Percentiles rank a stretch among this genome's conserved stretches.
These are phyloP conservation scores for Physcomitrium patens DNA, from an alignment of 225 moss, liverwort and hornwort species.

Conservation along the genomic window DNA sequence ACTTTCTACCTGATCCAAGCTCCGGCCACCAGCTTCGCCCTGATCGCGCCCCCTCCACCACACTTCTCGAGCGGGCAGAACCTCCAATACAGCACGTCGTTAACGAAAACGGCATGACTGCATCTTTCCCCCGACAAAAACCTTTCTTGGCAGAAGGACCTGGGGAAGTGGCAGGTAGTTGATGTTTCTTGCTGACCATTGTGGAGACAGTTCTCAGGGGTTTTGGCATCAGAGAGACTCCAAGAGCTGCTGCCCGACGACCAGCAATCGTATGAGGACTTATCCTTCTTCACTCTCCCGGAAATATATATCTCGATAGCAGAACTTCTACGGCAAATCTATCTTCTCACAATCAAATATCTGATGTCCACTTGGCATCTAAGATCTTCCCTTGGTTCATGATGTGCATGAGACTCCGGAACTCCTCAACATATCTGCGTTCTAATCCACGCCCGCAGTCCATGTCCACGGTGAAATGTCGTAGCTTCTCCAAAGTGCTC, in stretches of 20 bases:
- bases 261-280: slow-evolving; percentile 62
- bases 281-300: slow-evolving; percentile 34
- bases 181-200: slow-evolving; percentile 41
- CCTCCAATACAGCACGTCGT: slow-evolving; percentile 48
- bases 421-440: too few species aligned
- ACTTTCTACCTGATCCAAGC: slow-evolving; percentile 40
- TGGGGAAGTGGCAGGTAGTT: slow-evolving; percentile 36
- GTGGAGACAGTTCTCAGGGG: slow-evolving; percentile 54
- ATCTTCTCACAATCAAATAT: too few species aligned
- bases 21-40: slow-evolving; percentile 58
- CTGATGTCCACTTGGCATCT: too few species aligned
- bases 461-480: too few species aligned
- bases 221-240: slow-evolving; percentile 55
- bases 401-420: too few species aligned
- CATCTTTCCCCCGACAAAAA: slow-evolving; percentile 33
- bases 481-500: too few species aligned
- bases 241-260: slow-evolving; percentile 64
- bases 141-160: slow-evolving; percentile 27
- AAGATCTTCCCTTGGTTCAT: too few species aligned
- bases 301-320: slow-evolving; percentile 15
- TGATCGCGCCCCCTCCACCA: slow-evolving; percentile 28
- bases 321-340: too few species aligned
- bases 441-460: too few species aligned
- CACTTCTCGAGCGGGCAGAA: slow-evolving; percentile 26
- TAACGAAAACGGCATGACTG: slow-evolving; percentile 35